These are phyloP conservation scores for Tulasnella sp. DNA, from an alignment of 768 basidiomycete genomes.

Conservation along the genomic window DNA sequence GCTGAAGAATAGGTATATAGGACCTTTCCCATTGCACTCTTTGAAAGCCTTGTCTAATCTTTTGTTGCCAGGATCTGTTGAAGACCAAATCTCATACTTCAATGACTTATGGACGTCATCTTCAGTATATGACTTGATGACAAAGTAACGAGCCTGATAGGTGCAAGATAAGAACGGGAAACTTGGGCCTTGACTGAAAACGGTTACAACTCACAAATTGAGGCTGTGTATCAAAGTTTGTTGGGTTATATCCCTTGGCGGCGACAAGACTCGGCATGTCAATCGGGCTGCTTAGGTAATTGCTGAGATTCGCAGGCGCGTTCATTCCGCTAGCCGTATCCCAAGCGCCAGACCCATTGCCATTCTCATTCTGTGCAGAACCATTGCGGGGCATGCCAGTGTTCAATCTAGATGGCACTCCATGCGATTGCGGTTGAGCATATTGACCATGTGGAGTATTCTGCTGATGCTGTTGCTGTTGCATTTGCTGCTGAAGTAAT, in stretches of 20 bases:
- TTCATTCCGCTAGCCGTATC: slow-evolving; percentile 1
- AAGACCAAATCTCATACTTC: slow-evolving; percentile 97
- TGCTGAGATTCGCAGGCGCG: background rate
- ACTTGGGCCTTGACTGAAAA: background rate
- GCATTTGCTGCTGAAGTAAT: slow-evolving; percentile 19
- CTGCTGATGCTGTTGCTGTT: slow-evolving; percentile 11
- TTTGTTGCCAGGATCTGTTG: slow-evolving; percentile 94
- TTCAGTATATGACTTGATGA: slow-evolving; percentile 98
- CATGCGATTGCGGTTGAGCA: slow-evolving; percentile 9
- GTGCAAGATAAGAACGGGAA: slow-evolving; percentile 15
- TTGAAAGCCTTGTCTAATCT: slow-evolving; percentile 95
- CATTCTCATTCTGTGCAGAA: slow-evolving; percentile 1
- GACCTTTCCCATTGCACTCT: slow-evolving; percentile 80
- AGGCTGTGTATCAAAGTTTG: slow-evolving; percentile 69
- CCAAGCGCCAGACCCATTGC: slow-evolving; percentile 9
- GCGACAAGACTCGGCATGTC: slow-evolving; percentile 79
- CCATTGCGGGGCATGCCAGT: slow-evolving; percentile 3
- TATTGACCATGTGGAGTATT: slow-evolving; percentile 18
- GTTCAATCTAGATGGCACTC: slow-evolving; percentile 13
- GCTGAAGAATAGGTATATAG: slow-evolving; percentile 96
- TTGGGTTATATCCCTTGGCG: slow-evolving; percentile 83
- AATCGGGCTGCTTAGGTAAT: slow-evolving; percentile 50
- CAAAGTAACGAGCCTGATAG: slow-evolving; percentile 74
- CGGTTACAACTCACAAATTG: slow-evolving; percentile 43
- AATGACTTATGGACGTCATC: slow-evolving; percentile 98